phyloP scores from a whole-genome alignment of 192 early-diverging fungal genomes.

The Chytriomyces hyalinus region DNA sequence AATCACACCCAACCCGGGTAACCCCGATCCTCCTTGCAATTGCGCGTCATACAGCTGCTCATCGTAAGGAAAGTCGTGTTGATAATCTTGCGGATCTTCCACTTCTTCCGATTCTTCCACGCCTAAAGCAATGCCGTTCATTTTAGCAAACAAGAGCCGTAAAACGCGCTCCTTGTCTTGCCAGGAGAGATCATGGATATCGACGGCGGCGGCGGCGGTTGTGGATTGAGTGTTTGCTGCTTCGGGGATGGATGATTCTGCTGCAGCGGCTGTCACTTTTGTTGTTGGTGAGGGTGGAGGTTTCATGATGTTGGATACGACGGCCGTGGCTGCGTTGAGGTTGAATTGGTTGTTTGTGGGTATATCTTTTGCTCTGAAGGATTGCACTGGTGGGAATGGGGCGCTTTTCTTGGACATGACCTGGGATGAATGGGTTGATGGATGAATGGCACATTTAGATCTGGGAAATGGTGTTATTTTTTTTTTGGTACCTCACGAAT shows the following conservation, averaged over 20 bases:
- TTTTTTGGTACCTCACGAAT: conserved; percentile 46
- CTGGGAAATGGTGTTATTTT: background rate
- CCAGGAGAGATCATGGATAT: conserved; percentile 59
- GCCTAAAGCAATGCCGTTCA: conserved; percentile 61
- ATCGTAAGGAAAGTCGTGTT: conserved; percentile 1
- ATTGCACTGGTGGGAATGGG: conserved; percentile 46
- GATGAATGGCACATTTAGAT: background rate
- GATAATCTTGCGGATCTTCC: conserved; percentile 10
- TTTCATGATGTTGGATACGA: conserved; percentile 28
- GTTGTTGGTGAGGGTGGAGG: conserved; percentile 32
- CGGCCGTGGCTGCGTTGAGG: conserved; percentile 29
- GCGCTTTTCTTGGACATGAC: conserved; percentile 34
- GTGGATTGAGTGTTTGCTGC: background rate
- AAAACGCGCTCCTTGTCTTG: conserved; percentile 64
- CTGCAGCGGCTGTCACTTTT: conserved; percentile 19
- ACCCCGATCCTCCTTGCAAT: background rate
- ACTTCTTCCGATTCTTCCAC: conserved; percentile 19
- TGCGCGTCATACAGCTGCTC: conserved; percentile 14
- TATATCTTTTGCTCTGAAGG: conserved; percentile 33
- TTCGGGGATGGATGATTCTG: conserved; percentile 26
- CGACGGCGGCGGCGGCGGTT: conserved; percentile 33
- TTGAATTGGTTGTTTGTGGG: conserved; percentile 32
- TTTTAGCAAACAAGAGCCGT: conserved; percentile 66
- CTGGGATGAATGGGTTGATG: conserved; percentile 7
- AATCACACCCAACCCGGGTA: background rate